phyloP scores from a whole-genome alignment of 2,329 filamentous ascomycete genomes.

The Diaporthe sp. region DNA sequence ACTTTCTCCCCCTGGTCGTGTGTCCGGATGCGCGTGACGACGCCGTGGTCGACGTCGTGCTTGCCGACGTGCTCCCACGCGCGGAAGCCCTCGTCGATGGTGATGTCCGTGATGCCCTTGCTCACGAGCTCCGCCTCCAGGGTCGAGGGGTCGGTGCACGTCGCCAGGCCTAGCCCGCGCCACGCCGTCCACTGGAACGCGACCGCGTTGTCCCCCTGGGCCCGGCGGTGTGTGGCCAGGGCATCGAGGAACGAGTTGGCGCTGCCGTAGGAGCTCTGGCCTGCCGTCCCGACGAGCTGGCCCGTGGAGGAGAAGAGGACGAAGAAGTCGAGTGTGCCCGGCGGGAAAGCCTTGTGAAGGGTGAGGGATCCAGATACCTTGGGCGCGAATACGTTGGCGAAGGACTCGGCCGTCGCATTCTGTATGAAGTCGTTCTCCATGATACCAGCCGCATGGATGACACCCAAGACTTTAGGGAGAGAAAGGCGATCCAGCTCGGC shows the following conservation, averaged over 20 bases:
- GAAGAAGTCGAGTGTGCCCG: conserved; percentile 64
- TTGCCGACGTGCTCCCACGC: conserved; percentile 6
- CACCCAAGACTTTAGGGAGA: conserved; percentile 58
- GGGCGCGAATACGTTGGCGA: conserved; percentile 61
- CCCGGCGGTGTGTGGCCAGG: conserved; percentile 53
- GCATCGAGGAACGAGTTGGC: conserved; percentile 58
- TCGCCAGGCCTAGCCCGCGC: conserved; percentile 55
- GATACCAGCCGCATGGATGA: conserved; percentile 64
- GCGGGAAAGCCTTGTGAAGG: conserved; percentile 61
- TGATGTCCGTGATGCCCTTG: conserved; percentile 7
- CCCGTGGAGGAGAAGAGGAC: conserved; percentile 65
- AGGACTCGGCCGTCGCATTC: conserved; percentile 64
- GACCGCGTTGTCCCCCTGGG: conserved; percentile 54
- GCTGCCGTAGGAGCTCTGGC: conserved; percentile 65
- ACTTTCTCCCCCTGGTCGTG: neutral
- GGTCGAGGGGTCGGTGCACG: neutral
- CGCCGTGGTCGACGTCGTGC: neutral
- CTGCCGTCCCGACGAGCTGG: conserved; percentile 63
- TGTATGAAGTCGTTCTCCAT: conserved; percentile 50
- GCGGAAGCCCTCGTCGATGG: neutral
- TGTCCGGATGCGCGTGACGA: neutral
- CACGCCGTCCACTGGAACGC: conserved; percentile 60
- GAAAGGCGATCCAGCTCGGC: conserved; percentile 52
- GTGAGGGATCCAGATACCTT: conserved; percentile 69
- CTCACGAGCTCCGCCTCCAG: neutral